Evolutionary conservation across 306 rosid genomes (phyloP), one percentile per base, ranked within the genome.

Genomic region (Trifolium dubium): DNA sequence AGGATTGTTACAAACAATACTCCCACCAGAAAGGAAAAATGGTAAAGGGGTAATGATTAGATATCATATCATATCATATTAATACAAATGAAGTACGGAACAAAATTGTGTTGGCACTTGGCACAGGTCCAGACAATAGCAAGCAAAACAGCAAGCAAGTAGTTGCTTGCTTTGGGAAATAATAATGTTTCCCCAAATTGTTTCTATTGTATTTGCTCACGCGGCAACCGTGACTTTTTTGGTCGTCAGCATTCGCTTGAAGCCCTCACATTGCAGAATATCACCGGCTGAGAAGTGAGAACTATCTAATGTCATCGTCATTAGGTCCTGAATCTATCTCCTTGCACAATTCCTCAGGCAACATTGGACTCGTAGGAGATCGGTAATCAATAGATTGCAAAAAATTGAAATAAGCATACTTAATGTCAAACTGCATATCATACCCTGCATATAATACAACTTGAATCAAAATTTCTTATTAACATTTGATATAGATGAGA

Each of bases 351-450:
- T 18, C 51, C 79, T 75, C 79, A 14, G 28, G 50, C 44, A 44
- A n/a, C 9, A 8, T 23, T 54, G 62, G 39, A 61, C 51, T 70
- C 8, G 55, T 37, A 53, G 72, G 18, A 7, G 62, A 73, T 15
- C 19, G 87, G 75, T 58, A 85, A 72, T 51, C 79, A 53, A 89
- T 64, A 19, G 93, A 89, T 71, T 89, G 90, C 79, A 92, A 71
- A 60, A 92, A 89, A 80, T 89, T 88, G 88, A 89, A 88, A 78
- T 89, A 92, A 19, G 96, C 93, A 71, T 89, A 89, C 83, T 86
- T 89, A 14, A 92, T 86, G 69, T 92, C 96, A 65, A 86, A 92
- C 81, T 89, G 93, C 98, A 92, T 88, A 76, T 89, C 93, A 15
- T 92, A 89, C 98, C 96, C 96, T 89, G 93, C 90, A 84, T 53